Base-by-base conservation (phyloP, 129 eudicot genomes). In the Flaveria sonorensis region DNA sequence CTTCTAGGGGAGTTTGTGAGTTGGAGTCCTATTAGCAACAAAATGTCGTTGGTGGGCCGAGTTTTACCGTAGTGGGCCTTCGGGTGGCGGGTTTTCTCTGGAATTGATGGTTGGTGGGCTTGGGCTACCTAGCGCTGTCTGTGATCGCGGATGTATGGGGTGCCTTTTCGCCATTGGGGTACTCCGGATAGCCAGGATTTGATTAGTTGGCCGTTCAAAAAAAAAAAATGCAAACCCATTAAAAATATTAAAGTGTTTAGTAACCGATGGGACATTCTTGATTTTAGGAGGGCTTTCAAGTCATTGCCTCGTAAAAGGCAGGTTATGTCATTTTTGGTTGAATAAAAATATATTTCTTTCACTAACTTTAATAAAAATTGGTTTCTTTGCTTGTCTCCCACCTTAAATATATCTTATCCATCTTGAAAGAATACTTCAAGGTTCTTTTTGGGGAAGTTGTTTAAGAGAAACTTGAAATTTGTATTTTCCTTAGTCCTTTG, bases 311-410 rank as follows among this genome's bases (percentile, higher is more conserved):
- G 9, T 42, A 21, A 46, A n/a, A 2, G 0, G 10, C 1, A 14
- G 68, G 19, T 62, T 28, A 62, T 26, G 43, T 13, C 68, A 26
- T 68, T 39, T 73, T 56, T 19, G 40, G 20, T 66, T 28, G 68
- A 61, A 61, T 24, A 39, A 42, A 77, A 67, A 66, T 48, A 64
- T 32, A 52, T 2, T 3, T 53, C 3, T 40, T 40, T 77, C 68
- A 21, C 81, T 51, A 77, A 60, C 65, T 48, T 71, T 32, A 15
- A 48, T 62, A 62, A 26, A 71, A 47, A 21, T 47, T 69, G 81
- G 77, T 71, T 79, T 53, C 32, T 79, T 46, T 71, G 71, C 76
- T 19, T 70, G 63, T 28, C 74, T 7, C 70, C 81, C 67, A 39
- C n/a, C 76, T 57, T 78, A 57, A 77, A 78, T 57, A 50, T 50